Base-by-base conservation (phyloP, 2,329 filamentous ascomycete genomes). In the Endothia cerciana region DNA sequence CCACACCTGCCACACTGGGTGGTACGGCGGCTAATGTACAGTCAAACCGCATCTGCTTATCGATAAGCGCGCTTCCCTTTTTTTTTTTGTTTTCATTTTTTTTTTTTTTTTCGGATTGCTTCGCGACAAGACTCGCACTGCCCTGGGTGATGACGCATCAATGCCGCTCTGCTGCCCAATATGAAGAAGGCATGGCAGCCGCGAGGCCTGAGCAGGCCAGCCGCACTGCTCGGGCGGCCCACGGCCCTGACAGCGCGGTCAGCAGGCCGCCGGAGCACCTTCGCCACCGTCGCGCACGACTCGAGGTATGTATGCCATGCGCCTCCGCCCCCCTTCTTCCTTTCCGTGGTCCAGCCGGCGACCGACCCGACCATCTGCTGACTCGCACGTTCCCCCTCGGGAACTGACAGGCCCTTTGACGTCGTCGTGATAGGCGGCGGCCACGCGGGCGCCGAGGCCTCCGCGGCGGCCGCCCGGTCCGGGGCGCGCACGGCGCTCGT, bases 361-460 rank as follows among this genome's bases (percentile, higher is more conserved):
- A 45, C 43, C 11, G 19, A 22, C 43, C 13, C 22, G 33, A 28
- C 25, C n/a, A 15, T n/a, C 41, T 45, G 33, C 33, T 45, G 30
- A 58, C 19, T 10, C 3, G 28, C 40, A 7, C 19, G 40, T 4
- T 51, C 30, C 30, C n/a, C 38, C n/a, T 40, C 10, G 33, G 2
- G 5, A 4, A 17, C 4, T n/a, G n/a, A 40, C 68, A 92, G 90
- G 66, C 84, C 87, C 1, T 96, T 91, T 75, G 94, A 99, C 85
- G 95, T 99, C 60, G 85, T 99, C 43, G 94, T 99, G 2, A 93
- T 99, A 69, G 95, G 95, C 63, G 95, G 95, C 68, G 95, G 95
- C 36, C 95, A 99, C 82, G 95, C 95, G 65, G 95, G 95, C 59
- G 91, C 93, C 62, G 95, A 99, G 82, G 95, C 95, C 66, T 94